Percentiles rank a stretch among this genome's conserved stretches.
phyloP scores from a whole-genome alignment of 805 yeast genomes.

The Osmozyma mogii region DNA sequence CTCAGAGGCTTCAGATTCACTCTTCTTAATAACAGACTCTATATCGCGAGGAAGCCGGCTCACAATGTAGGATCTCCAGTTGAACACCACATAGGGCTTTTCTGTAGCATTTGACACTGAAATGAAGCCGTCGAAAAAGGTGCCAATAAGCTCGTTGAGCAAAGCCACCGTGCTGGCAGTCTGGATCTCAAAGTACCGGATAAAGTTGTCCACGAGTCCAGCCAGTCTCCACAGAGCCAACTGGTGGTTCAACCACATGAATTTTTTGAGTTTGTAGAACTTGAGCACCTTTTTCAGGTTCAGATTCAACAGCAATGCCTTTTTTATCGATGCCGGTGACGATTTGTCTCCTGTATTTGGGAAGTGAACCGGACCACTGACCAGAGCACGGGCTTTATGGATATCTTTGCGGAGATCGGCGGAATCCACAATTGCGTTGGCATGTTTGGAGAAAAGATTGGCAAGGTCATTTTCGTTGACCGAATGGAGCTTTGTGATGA shows the following conservation, averaged over 20 bases:
- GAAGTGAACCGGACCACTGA: neutral
- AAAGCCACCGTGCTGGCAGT: slow-evolving; percentile 8
- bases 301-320: slow-evolving; percentile 3
- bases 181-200: slow-evolving; percentile 4
- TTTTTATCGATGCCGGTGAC: neutral
- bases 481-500: slow-evolving; percentile 1
- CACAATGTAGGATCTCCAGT: slow-evolving; percentile 29
- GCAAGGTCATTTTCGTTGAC: slow-evolving; percentile 2
- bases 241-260: slow-evolving; percentile 20
- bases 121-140: slow-evolving; percentile 16
- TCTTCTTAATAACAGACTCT: slow-evolving; percentile 5
- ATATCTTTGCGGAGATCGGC: slow-evolving; percentile 1
- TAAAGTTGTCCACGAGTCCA: slow-evolving; percentile 6
- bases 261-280: slow-evolving; percentile 16
- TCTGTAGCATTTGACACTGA: slow-evolving; percentile 14
- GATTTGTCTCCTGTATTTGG: neutral
- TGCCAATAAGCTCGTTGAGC: slow-evolving; percentile 13
- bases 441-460: slow-evolving; percentile 4
- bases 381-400: neutral
- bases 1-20: slow-evolving; percentile 1
- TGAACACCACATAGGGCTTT: slow-evolving; percentile 18
- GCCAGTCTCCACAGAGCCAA: slow-evolving; percentile 18
- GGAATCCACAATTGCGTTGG: slow-evolving; percentile 3
- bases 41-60: slow-evolving; percentile 17
- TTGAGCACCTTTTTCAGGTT: slow-evolving; percentile 7